These are phyloP conservation scores for Gamarada debralockiae DNA, from an alignment of 495 filamentous ascomycete species.

Conservation along the genomic window DNA sequence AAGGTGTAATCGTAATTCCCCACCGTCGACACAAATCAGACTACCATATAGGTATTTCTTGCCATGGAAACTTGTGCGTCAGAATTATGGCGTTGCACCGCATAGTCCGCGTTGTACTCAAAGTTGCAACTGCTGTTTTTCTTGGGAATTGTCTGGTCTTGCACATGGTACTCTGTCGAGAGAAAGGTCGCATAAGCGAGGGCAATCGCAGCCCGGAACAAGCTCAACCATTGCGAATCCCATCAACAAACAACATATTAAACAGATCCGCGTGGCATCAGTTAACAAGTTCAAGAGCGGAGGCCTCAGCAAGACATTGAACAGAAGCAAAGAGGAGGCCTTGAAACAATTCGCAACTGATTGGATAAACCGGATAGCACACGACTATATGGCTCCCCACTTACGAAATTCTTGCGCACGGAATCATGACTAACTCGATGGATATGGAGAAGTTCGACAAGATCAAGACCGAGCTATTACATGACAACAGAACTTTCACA, in stretches of 20 bases:
- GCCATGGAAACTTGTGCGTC: conserved; percentile 30
- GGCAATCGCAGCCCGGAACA: conserved; percentile 48
- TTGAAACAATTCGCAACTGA: too few species aligned
- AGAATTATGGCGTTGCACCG: conserved; percentile 42
- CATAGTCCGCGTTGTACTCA: conserved; percentile 40
- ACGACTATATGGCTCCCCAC: too few species aligned
- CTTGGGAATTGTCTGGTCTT: conserved; percentile 34
- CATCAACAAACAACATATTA: background rate
- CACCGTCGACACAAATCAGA: conserved; percentile 42
- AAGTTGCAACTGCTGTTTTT: conserved; percentile 46
- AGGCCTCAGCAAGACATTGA: too few species aligned
- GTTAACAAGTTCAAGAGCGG: too few species aligned
- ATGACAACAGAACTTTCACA: conserved; percentile 9
- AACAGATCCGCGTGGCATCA: too few species aligned
- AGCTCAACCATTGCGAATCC: background rate
- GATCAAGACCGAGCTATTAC: conserved; percentile 7
- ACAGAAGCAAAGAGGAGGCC: too few species aligned
- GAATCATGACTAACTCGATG: conserved; percentile 5
- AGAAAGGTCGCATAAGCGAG: conserved; percentile 41
- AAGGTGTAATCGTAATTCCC: conserved; percentile 50
- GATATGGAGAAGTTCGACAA: conserved; percentile 5
- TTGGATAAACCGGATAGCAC: too few species aligned
- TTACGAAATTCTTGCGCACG: conserved; percentile 6
- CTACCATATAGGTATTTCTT: conserved; percentile 41
- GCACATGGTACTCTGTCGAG: conserved; percentile 33